Base-by-base conservation (phyloP, 73 alveolate genomes). In the Halteria grandinella region DNA sequence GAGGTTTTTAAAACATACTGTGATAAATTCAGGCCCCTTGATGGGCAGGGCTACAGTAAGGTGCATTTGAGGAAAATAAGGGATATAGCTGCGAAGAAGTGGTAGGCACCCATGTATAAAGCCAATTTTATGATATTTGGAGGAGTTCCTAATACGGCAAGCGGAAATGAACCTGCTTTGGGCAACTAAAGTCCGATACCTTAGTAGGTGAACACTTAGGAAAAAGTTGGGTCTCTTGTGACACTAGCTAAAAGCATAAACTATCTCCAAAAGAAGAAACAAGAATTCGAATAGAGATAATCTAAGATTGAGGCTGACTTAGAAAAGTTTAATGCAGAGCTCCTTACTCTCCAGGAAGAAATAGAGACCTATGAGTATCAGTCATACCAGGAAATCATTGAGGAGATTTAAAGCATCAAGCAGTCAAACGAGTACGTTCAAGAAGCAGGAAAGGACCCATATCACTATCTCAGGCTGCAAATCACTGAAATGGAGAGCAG, bases 151-250 rank as follows among this genome's bases (percentile, higher is more conserved):
- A n/a, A n/a, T n/a, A n/a, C n/a, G n/a, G n/a, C n/a, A n/a, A n/a
- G n/a, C n/a, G n/a, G n/a, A n/a, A n/a, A n/a, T n/a, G n/a, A n/a
- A n/a, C n/a, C n/a, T n/a, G n/a, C n/a, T n/a, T n/a, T n/a, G n/a
- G n/a, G n/a, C n/a, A n/a, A n/a, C n/a, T n/a, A n/a, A n/a, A n/a
- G n/a, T n/a, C n/a, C n/a, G n/a, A n/a, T n/a, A n/a, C n/a, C n/a
- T n/a, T n/a, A n/a, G n/a, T n/a, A n/a, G n/a, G n/a, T n/a, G n/a
- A n/a, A n/a, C n/a, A 32, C 74, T 4, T 8, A 57, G 3, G 74
- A 57, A 54, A 57, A 57, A 57, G 57, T 57, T 6, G 74, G 74
- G 10, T 57, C 74, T 4, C 18, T 57, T 33, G 74, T 57, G 10
- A 57, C 55, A 12, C 5, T 57, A 31, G 74, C 74, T 6, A 57